Evolutionary conservation across 2,329 filamentous ascomycete genomes (phyloP), one percentile per base, ranked within the genome.

Genomic region (Emmonsia crescens): DNA sequence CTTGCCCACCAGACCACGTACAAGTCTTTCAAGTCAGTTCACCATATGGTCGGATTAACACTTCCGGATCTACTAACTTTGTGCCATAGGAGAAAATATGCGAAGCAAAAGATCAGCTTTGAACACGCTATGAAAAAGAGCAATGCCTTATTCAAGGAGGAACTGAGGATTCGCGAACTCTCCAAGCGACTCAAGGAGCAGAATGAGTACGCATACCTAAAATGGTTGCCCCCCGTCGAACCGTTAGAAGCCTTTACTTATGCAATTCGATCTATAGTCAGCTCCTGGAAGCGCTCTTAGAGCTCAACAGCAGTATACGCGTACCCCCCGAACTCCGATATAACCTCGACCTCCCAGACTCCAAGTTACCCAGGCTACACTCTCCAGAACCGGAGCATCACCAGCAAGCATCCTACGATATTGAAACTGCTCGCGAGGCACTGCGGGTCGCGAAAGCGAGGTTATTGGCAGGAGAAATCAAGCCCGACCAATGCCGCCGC

Each of bases 141-240:
- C 62, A 77, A 75, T 60, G 67, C 65, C n/a, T 68, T 79, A 62
- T 91, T 93, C 76, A 85, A 83, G 67, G 85, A 91, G 66, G 92
- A 96, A 76, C 86, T 91, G 71, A 87, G 88, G 74, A 89, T 92
- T 44, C 83, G 88, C 64, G 85, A 87, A 66, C 88, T 90, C 3
- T 89, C 91, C 27, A 91, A 89, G 74, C 84, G 91, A 59, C 82
- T 99, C 64, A 88, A 91, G 61, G 86, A 95, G 69, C 89, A 96
- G 77, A 96, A 96, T 69, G 93, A 97, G 92, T 96, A 82, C 70
- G 87, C 46, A 46, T 54, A 44, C 40, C 49, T 46, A 36, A 48
- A 51, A 27, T 19, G 38, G 38, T 36, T 27, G 21, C 14, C 14
- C 48, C 46, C 19, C 55, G 4, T 48, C 21, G 5, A 24, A 40